Conservation (phyloP, 1,284 basidiomycete genomes). For the Ceratobasidium sp. region DNA sequence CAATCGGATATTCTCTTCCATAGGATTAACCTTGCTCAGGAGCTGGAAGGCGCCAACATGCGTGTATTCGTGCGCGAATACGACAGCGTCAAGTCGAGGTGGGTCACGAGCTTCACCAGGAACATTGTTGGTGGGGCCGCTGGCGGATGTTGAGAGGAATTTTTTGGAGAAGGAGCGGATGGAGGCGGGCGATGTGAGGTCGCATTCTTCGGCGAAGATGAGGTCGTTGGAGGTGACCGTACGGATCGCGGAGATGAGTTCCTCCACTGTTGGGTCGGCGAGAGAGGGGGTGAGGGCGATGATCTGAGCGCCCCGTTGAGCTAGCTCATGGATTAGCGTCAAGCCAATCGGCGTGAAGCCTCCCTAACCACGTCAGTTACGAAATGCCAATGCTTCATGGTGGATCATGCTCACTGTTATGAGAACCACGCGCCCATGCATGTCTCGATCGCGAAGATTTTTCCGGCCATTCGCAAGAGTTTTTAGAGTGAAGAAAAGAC, state of each 20-base stretch:
- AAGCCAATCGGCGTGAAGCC: slow-evolving; percentile 74
- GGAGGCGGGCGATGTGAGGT: slow-evolving; percentile 65
- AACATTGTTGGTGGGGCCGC: slow-evolving; percentile 45
- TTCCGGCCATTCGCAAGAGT: slow-evolving; percentile 62
- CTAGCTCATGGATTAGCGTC: slow-evolving; percentile 66
- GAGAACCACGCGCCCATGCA: slow-evolving; percentile 72
- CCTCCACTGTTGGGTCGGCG: slow-evolving; percentile 62
- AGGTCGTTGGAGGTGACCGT: slow-evolving; percentile 71
- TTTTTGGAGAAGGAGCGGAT: slow-evolving; percentile 65
- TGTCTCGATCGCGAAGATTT: slow-evolving; percentile 71
- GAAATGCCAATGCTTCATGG: slow-evolving; percentile 21
- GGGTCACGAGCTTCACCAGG: slow-evolving; percentile 58
- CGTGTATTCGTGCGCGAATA: slow-evolving; percentile 75
- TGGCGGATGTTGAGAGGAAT: slow-evolving; percentile 55
- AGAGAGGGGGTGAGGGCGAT: slow-evolving; percentile 63
- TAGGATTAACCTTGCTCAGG: slow-evolving; percentile 40
- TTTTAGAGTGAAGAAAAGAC: slow-evolving; percentile 27
- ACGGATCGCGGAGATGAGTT: slow-evolving; percentile 68
- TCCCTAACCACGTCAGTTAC: slow-evolving; percentile 56
- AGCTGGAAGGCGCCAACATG: slow-evolving; percentile 61
- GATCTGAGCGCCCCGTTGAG: slow-evolving; percentile 73
- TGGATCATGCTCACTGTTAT: slow-evolving; percentile 60
- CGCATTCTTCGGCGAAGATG: slow-evolving; percentile 76
- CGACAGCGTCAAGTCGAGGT: slow-evolving; percentile 69
- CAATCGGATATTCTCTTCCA: slow-evolving; percentile 41